Base-by-base conservation (phyloP, 2,329 filamentous ascomycete species). In the Tolypocladium paradoxum region DNA sequence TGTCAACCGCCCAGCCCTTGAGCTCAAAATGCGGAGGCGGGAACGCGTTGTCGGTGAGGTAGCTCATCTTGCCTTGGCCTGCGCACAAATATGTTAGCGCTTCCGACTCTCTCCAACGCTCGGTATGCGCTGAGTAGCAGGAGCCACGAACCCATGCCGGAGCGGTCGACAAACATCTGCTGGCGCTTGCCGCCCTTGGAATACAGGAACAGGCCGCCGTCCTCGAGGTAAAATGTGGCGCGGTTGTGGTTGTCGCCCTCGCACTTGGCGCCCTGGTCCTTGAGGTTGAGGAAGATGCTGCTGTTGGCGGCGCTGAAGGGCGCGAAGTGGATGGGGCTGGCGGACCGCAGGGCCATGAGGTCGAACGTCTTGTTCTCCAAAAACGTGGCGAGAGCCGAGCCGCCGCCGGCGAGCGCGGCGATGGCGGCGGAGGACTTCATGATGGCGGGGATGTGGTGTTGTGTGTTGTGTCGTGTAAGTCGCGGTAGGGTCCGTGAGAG, bases 11-110 rank as follows among this genome's bases (percentile, higher is more conserved):
- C 70, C 76, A 84, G 53, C 71, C 72, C 46, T 68, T 69, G 51
- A 68, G 66, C 69, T 82, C 75, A 29, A 55, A 64, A 61, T 77
- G 73, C 35, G 58, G 59, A 33, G 72, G 70, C 0, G 67, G 53
- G 7, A 59, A 53, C 58, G 73, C 59, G 38, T 59, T 72, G 43
- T 74, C 75, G 4, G 73, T 77, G 35, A 73, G 72, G 69, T 80
- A 84, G 43, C 74, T 72, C 43, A 82, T 60, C 24, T 70, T 66
- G 50, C 81, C 81, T 58, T 78, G 76, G 57, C 77, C 75, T 77
- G 33, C 53, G 2, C 16, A 31, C 36, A 22, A 5, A 31, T 5
- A 20, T 35, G 38, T 58, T 36, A 56, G 57, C 45, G 54, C 29
- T 36, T 4, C n/a, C n/a, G n/a, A n/a, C n/a, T 6, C 14, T n/a